Evolutionary conservation across 2,329 filamentous ascomycete species (phyloP).

Genomic region (Graphium sp.): DNA sequence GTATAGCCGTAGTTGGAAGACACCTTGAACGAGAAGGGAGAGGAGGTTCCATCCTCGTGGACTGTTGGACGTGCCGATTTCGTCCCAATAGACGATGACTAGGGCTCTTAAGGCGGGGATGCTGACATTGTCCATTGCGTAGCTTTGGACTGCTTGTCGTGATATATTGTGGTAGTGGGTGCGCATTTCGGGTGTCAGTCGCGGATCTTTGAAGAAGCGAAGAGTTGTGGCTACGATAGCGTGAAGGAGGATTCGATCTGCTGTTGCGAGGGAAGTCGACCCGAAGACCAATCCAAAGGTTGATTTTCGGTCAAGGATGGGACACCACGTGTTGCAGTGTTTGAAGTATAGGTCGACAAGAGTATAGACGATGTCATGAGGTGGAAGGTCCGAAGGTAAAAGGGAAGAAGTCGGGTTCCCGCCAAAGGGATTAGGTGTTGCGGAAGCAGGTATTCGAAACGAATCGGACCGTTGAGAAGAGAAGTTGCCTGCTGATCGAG

Average conservation of each 20-base stretch:
- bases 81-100: conserved; percentile 22
- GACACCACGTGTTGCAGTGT: conserved; percentile 44
- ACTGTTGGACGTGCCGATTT: conserved; percentile 23
- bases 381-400: conserved; percentile 37
- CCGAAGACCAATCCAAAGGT: conserved; percentile 22
- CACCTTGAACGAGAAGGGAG: conserved; percentile 19
- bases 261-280: conserved; percentile 19
- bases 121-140: conserved; percentile 22
- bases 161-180: conserved; percentile 20
- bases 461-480: too few species aligned
- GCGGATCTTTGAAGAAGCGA: conserved; percentile 21
- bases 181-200: conserved; percentile 18
- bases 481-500: too few species aligned
- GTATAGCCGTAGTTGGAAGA: conserved; percentile 19
- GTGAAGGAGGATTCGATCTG: conserved; percentile 21
- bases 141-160: conserved; percentile 20
- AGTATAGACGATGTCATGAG: conserved; percentile 41
- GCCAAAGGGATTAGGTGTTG: too few species aligned
- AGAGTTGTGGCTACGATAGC: conserved; percentile 25
- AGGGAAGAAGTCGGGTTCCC: too few species aligned
- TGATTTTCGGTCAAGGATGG: conserved; percentile 24
- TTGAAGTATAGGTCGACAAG: conserved; percentile 47
- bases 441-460: too few species aligned
- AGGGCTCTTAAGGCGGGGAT: conserved; percentile 20
- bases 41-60: conserved; percentile 23